A percentile compares a stretch with the other conserved stretches of the same genome.
Evolutionary conservation across 176 grass and related monocot species (phyloP).

Genomic region (Puya raimondii): DNA sequence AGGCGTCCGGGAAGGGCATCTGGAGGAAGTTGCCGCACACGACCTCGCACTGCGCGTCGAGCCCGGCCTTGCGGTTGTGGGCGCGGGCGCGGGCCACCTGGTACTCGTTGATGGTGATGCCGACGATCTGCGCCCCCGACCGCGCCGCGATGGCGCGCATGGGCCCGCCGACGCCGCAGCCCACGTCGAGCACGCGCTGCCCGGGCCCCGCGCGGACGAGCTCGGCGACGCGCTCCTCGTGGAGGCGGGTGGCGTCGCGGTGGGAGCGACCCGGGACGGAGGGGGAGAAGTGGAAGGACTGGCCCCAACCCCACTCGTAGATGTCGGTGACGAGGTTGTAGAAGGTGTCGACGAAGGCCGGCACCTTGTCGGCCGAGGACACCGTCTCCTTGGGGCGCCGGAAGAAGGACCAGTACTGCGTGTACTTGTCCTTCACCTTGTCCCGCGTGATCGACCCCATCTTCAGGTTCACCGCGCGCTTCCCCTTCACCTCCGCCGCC

Average conservation of each 20-base stretch:
- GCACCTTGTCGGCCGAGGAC: constrained; percentile 46
- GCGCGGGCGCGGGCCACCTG: constrained; percentile 78
- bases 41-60: constrained; percentile 67
- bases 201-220: constrained; percentile 40
- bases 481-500: constrained; percentile 93
- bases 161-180: constrained; percentile 84
- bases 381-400: constrained; percentile 81
- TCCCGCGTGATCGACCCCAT: constrained; percentile 82
- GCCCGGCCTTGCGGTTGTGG: constrained; percentile 82
- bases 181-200: constrained; percentile 72
- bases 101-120: constrained; percentile 99
- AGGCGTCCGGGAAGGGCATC: constrained; percentile 72
- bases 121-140: constrained; percentile 63
- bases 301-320: constrained; percentile 99
- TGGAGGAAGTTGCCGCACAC: constrained; percentile 94
- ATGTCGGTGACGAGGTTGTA: constrained; percentile 99
- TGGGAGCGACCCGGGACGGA: constrained; percentile 50
- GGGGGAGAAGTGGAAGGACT: constrained; percentile 97
- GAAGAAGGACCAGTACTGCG: constrained; percentile 99
- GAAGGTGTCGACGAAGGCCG: constrained; percentile 94
- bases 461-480: constrained; percentile 92
- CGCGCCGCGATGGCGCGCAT: constrained; percentile 91
- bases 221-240: constrained; percentile 79
- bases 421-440: constrained; percentile 92
- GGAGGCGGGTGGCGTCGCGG: constrained; percentile 81